Conservation (phyloP, 2,329 filamentous ascomycete species). For the Colletotrichum coccodes region DNA sequence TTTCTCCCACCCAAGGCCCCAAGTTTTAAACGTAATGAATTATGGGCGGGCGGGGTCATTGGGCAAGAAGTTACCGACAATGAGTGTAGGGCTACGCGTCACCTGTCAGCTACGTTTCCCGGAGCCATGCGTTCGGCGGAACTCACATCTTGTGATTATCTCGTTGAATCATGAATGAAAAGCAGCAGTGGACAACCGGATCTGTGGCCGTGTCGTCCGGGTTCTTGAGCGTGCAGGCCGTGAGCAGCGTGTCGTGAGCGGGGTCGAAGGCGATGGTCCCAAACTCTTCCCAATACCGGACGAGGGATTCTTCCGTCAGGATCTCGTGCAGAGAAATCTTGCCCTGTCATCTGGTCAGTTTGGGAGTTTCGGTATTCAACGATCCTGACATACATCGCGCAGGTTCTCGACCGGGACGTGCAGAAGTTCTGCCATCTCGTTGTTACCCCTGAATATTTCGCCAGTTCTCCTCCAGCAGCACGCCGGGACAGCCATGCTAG, state of each 20-base stretch:
- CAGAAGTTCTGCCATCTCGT: slow-evolving; percentile 98
- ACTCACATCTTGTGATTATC: slow-evolving; percentile 96
- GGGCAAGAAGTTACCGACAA: slow-evolving; percentile 96
- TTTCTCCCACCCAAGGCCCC: background rate
- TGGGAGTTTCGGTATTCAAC: slow-evolving; percentile 5
- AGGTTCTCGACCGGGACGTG: slow-evolving; percentile 90
- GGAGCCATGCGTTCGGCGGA: slow-evolving; percentile 1
- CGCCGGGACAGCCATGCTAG: slow-evolving; percentile 97
- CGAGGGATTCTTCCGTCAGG: slow-evolving; percentile 91
- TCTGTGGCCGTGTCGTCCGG: slow-evolving; percentile 76
- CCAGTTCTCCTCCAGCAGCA: slow-evolving; percentile 97
- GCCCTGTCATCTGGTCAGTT: slow-evolving; percentile 65
- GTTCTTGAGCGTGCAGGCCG: slow-evolving; percentile 90
- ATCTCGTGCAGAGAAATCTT: slow-evolving; percentile 97
- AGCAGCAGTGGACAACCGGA: slow-evolving; percentile 89
- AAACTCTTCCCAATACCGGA: slow-evolving; percentile 99
- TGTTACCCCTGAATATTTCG: slow-evolving; percentile 97
- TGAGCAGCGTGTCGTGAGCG: slow-evolving; percentile 93
- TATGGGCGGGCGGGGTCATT: slow-evolving; percentile 67
- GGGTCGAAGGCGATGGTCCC: slow-evolving; percentile 97
- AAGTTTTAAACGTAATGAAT: slow-evolving; percentile 48
- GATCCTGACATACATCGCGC: slow-evolving; percentile 77
- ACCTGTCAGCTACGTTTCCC: slow-evolving; percentile 43
- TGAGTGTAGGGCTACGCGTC: slow-evolving; percentile 80
- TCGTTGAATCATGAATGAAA: slow-evolving; percentile 95